Base-by-base conservation (phyloP, 78 protist species). In the Pigoraptor vietnamica region DNA sequence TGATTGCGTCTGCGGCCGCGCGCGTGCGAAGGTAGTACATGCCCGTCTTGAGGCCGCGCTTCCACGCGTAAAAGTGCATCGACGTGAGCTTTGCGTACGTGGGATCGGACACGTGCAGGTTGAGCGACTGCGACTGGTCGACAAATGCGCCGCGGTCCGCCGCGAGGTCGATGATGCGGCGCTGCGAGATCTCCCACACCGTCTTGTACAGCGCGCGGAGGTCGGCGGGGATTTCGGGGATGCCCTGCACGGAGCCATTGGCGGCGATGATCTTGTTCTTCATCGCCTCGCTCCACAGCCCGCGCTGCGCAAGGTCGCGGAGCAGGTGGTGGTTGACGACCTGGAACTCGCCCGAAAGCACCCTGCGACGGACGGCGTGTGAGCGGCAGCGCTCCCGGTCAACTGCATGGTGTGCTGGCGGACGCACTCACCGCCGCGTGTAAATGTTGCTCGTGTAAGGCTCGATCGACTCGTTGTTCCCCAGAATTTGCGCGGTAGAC, bases 31-130 rank as follows among this genome's bases (percentile, higher is more conserved):
- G 95, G 96, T 99, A 99, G 97, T 99, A 99, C 98, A 97, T 96
- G 56, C 99, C 99, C 24, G 99, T 99, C 97, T 99, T 99, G 55
- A 99, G 95, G 39, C 99, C 99, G 93, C 94, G 91, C 95, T 97
- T 96, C 99, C 99, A 98, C 1, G 97, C 97, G 94, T 98, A 98
- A 83, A 99, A 98, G 97, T 99, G 99, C 99, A 99, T 98, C 34
- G 98, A 95, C 0, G 99, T 95, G 39, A 99, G 96, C 95, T 97
- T 97, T 32, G 93, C 88, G 35, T 82, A 90, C 89, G 83, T 97
- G 91, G 99, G 98, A 34, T 93, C 96, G 25, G 96, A 97, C 36
- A 98, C 89, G 94, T 96, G 97, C 37, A 97, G 92, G 94, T 98
- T 98, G 95, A 98, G 93, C 10, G 95, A 89, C 90, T 98, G 99